Conservation (phyloP, 1,284 basidiomycete species). For the Cryptococcus sp. region DNA sequence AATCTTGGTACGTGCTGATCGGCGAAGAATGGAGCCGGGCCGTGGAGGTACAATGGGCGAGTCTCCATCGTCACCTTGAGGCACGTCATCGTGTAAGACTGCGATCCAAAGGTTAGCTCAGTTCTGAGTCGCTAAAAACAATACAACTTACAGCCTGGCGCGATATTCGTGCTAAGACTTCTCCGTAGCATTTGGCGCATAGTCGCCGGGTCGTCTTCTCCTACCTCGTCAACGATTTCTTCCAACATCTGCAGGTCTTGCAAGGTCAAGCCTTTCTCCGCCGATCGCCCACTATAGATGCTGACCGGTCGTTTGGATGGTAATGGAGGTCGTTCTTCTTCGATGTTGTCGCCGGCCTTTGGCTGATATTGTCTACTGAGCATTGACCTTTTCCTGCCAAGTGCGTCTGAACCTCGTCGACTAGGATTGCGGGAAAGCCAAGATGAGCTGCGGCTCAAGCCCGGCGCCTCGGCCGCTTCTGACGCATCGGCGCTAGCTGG, state of each 20-base stretch:
- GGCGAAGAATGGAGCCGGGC: slow-evolving; percentile 81
- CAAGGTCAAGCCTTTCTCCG: slow-evolving; percentile 76
- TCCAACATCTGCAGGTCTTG: slow-evolving; percentile 90
- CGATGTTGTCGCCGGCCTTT: slow-evolving; percentile 69
- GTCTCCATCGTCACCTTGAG: slow-evolving; percentile 57
- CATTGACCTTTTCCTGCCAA: slow-evolving; percentile 83
- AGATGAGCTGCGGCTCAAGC: slow-evolving; percentile 36
- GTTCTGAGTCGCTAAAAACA: neutral
- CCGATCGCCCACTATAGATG: slow-evolving; percentile 57
- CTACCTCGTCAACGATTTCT: slow-evolving; percentile 84
- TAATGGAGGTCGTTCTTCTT: slow-evolving; percentile 66
- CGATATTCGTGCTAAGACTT: slow-evolving; percentile 82
- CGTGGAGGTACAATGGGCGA: slow-evolving; percentile 84
- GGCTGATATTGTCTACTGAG: slow-evolving; percentile 84
- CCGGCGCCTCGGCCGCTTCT: slow-evolving; percentile 35
- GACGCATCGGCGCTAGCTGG: slow-evolving; percentile 56
- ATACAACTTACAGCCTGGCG: slow-evolving; percentile 71
- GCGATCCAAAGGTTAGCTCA: slow-evolving; percentile 2
- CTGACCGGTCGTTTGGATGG: slow-evolving; percentile 64
- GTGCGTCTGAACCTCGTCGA: slow-evolving; percentile 55
- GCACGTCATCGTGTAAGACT: slow-evolving; percentile 43
- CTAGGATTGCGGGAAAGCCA: slow-evolving; percentile 47
- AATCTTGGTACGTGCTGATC: slow-evolving; percentile 91
- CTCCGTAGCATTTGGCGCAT: slow-evolving; percentile 79
- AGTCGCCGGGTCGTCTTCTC: slow-evolving; percentile 75